These are phyloP conservation scores for Batkoa obscura DNA, from an alignment of 371 early-diverging fungal genomes.

Conservation along the genomic window DNA sequence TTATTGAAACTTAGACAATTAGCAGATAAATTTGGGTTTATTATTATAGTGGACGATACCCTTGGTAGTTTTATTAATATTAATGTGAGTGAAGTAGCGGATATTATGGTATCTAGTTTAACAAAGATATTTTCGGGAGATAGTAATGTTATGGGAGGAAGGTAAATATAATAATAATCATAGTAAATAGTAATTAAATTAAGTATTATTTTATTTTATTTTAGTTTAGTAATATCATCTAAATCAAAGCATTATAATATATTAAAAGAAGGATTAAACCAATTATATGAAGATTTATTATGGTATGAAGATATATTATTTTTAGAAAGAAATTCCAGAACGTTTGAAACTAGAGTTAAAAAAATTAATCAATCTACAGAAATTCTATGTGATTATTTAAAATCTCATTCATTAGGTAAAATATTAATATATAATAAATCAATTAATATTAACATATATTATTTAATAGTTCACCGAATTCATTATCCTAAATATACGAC, in stretches of 20 bases:
- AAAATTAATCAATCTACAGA: slow-evolving; percentile 65
- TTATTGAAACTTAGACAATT: slow-evolving; percentile 45
- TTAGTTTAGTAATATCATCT: slow-evolving; percentile 69
- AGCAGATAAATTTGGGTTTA: slow-evolving; percentile 52
- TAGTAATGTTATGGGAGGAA: slow-evolving; percentile 94
- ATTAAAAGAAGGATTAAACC: slow-evolving; percentile 26
- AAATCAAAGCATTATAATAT: slow-evolving; percentile 26
- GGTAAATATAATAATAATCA: slow-evolving; percentile 24
- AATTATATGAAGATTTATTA: slow-evolving; percentile 55
- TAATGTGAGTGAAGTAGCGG: slow-evolving; percentile 49
- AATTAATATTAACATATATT: neutral
- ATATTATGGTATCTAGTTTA: slow-evolving; percentile 77
- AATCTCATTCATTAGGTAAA: slow-evolving; percentile 39
- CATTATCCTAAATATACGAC: slow-evolving; percentile 73
- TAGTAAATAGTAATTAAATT: too few relatives aligned
- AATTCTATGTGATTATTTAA: slow-evolving; percentile 47
- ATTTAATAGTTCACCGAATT: slow-evolving; percentile 45
- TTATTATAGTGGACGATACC: slow-evolving; percentile 85
- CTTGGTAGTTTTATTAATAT: slow-evolving; percentile 84
- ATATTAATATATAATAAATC: slow-evolving; percentile 7
- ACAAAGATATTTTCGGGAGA: slow-evolving; percentile 91
- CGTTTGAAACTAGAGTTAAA: slow-evolving; percentile 46
- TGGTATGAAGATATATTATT: slow-evolving; percentile 88
- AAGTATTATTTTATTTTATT: too few relatives aligned
- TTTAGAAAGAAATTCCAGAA: slow-evolving; percentile 86